Evolutionary conservation across 116 monocot genomes (phyloP).

Genomic region (Cymodocea nodosa): DNA sequence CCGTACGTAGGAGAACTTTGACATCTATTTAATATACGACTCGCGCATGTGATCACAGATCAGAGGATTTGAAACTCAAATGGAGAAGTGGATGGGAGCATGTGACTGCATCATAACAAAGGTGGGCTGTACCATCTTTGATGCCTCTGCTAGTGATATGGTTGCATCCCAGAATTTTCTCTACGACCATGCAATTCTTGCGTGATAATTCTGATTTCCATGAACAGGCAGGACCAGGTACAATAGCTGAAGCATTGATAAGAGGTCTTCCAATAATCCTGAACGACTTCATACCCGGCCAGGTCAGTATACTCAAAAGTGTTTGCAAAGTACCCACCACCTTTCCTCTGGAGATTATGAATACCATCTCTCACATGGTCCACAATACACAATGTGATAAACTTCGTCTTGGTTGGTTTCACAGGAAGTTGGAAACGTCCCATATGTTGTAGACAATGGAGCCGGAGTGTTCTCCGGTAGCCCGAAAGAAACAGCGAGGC

Average conservation of each 20-base stretch:
- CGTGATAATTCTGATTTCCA: no score
- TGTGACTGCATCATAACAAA: conserved; percentile 96
- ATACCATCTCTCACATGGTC: background rate
- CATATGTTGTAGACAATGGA: conserved; percentile 86
- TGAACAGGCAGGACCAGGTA: conserved; percentile 74
- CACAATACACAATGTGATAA: background rate
- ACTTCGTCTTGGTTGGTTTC: conserved; percentile 1
- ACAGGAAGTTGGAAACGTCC: conserved; percentile 90
- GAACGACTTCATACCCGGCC: conserved; percentile 91
- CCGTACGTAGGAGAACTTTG: background rate
- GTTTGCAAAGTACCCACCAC: background rate
- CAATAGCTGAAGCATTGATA: conserved; percentile 85
- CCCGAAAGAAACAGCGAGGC: conserved; percentile 51
- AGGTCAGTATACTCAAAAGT: conserved; percentile 28
- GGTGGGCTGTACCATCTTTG: conserved; percentile 9
- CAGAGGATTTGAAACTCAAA: conserved; percentile 82
- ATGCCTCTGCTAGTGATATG: background rate
- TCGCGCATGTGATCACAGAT: conserved; percentile 24
- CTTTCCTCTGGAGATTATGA: background rate
- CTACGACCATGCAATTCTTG: no score
- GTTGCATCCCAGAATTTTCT: no score
- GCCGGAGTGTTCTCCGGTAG: conserved; percentile 81
- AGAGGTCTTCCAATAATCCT: conserved; percentile 85
- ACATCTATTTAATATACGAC: background rate
- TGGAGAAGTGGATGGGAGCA: conserved; percentile 97